Evolutionary conservation across 176 grass and related monocot genomes (phyloP), one percentile per base, ranked within the genome.

Genomic region (Aegilops longissima): DNA sequence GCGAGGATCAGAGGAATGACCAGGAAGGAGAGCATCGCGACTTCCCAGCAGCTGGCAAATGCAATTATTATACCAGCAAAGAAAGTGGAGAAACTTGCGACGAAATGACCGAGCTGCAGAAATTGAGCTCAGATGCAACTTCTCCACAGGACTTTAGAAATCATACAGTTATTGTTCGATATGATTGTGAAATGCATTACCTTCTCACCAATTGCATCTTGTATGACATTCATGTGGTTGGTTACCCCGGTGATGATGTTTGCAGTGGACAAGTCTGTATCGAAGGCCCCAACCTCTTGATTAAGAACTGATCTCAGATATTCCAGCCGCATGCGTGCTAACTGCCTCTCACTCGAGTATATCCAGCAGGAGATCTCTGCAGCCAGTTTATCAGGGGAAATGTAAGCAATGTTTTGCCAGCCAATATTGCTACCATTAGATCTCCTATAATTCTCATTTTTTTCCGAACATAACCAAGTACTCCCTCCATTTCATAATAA

Each of bases 161-260:
- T 34, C 23, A 59, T 27, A n/a, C 2, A n/a, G 8, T 39, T 56
- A 44, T 33, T 56, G 31, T 16, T 78, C 38, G 9, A 1, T 29
- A 49, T 61, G 35, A 77, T 59, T 44, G 11, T 62, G 18, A 83
- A 87, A 40, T 80, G 24, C 4, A 9, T 63, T 73, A 89, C 86
- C 83, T 92, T 83, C 87, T 89, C 83, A 39, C 87, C 87, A 76
- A 92, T 92, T 76, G 90, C 90, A 25, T 91, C 90, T 77, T 91
- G 90, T 73, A 91, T 88, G 86, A 72, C 25, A 44, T 65, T 91
- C 90, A 91, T 91, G 52, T 91, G 86, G 47, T 25, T 81, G 3
- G 90, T 88, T 36, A 82, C 73, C 42, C 86, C 86, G 3, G 86
- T 80, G 51, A 91, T 91, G 51, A 91, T 76, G 36, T 82, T 79